Evolutionary conservation across 2,329 filamentous ascomycete genomes (phyloP), one percentile per base, ranked within the genome.

Genomic region (Fusarium sp.): DNA sequence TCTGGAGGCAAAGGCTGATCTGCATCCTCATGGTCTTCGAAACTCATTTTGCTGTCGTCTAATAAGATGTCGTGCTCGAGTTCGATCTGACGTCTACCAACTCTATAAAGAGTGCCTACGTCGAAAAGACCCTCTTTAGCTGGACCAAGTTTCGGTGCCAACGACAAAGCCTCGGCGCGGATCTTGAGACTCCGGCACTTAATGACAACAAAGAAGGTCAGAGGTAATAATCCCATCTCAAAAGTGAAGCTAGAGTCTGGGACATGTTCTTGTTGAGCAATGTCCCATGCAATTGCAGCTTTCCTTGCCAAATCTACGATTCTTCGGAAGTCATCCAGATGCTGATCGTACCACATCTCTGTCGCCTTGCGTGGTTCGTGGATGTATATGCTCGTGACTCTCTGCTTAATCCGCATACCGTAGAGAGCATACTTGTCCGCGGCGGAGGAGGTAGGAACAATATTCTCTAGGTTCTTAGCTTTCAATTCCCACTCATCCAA

Each of bases 271-370:
- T 45, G 43, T 7, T 24, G 43, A 45, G 43, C 43, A 45, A 45
- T 45, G 0, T 45, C 7, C 43, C 43, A 45, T n/a, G 43, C 5
- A 45, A 15, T 18, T 24, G 43, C 43, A 45, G 62, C 62, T 3
- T 57, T 32, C 18, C 16, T 25, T 18, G 62, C 62, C 9, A 64
- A 50, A 0, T 25, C 22, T 9, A 64, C 22, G 14, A 47, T 42
- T 8, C 9, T 10, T 9, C 27, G 32, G n/a, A 65, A 65, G 6
- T 18, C n/a, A 0, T 25, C 22, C 3, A 65, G 7, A 34, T 64
- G 52, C 25, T 52, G 51, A 59, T 65, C 62, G 22, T 42, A 64
- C 62, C 62, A 65, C 16, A 27, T 64, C 27, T 65, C 62, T 20
- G 51, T 12, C 10, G 24, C 32, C 18, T n/a, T 8, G 8, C 4